Conservation (phyloP, 2,329 filamentous ascomycete genomes). For the Neonectria sp. region DNA sequence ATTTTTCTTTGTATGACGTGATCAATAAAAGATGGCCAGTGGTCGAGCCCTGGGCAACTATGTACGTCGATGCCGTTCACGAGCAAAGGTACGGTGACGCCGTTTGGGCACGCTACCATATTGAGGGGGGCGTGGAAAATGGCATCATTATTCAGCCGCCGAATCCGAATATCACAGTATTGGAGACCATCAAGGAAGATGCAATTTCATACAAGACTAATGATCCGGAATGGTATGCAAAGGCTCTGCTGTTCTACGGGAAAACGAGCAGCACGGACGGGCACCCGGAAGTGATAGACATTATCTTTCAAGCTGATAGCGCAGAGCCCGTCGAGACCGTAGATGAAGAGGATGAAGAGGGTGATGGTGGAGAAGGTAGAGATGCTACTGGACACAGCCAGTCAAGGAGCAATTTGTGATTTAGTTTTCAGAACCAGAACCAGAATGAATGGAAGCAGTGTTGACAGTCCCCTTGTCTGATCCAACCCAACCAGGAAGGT, state of each 20-base stretch:
- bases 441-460: not conserved
- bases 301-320: conserved; percentile 5
- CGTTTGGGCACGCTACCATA: no score
- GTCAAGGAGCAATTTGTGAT: not conserved
- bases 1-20: not conserved
- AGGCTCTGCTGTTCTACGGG: not conserved
- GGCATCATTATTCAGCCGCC: not conserved
- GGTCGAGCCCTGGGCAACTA: conserved; percentile 4
- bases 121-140: not conserved
- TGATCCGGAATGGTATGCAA: not conserved
- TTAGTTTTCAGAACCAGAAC: not conserved
- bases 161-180: not conserved
- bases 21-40: not conserved
- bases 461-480: not conserved
- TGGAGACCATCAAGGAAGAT: not conserved
- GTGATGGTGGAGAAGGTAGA: not conserved
- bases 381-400: not conserved
- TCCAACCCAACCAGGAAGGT: not conserved
- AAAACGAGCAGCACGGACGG: conserved; percentile 1
- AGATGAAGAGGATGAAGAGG: not conserved
- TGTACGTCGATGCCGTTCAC: not conserved
- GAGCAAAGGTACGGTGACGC: conserved; percentile 1
- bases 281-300: conserved; percentile 4
- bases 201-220: not conserved
- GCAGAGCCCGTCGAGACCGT: not conserved